Evolutionary conservation across 2,329 filamentous ascomycete species (phyloP).

Genomic region (Aaosphaeria pasadenensis): DNA sequence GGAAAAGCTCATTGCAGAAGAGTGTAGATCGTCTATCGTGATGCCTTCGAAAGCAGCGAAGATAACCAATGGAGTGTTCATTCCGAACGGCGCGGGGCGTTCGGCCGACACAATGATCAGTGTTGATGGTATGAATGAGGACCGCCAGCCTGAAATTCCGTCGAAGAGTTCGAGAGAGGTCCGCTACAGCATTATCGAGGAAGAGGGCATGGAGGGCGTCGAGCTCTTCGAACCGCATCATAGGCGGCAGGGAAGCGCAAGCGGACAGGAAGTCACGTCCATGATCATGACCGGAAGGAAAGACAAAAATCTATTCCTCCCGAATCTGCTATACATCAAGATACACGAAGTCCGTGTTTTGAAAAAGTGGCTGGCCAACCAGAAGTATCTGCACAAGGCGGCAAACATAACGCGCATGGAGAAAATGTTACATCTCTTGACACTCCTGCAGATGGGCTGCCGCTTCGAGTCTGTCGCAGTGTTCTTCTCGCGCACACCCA

Average conservation of each 20-base stretch:
- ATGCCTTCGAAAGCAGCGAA: neutral
- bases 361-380: neutral
- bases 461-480: conserved; percentile 25
- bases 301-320: neutral
- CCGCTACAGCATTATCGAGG: neutral
- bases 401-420: conserved; percentile 19
- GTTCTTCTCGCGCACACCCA: conserved; percentile 26
- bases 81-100: neutral
- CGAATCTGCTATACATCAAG: neutral
- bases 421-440: conserved; percentile 24
- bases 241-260: neutral
- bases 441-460: conserved; percentile 21
- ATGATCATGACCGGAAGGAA: neutral
- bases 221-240: neutral
- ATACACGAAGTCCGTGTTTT: neutral
- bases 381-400: neutral
- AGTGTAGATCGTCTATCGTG: no score
- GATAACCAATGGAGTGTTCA: neutral
- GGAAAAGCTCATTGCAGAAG: no score
- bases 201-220: neutral
- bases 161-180: neutral
- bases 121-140: neutral
- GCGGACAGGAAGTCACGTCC: neutral
- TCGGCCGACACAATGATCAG: neutral
- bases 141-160: neutral